A percentile compares a stretch with the other conserved stretches of the same genome.
Evolutionary conservation across 192 early-diverging fungal species (phyloP).

Genomic region (Podila verticillata): DNA sequence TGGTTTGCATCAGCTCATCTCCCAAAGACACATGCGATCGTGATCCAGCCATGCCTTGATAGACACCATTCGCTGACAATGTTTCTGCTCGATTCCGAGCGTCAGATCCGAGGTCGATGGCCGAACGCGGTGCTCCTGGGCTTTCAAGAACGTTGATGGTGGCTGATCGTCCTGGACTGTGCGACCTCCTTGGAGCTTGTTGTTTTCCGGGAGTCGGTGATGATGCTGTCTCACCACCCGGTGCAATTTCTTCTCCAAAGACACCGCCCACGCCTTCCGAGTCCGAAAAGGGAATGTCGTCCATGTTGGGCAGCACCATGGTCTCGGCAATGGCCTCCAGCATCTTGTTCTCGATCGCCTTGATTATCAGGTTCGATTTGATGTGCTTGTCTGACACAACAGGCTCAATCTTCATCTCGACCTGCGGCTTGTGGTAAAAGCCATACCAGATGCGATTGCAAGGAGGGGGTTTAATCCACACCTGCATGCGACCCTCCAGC

Average conservation of each 20-base stretch:
- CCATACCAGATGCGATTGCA: slow-evolving; percentile 90
- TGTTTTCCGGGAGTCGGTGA: not conserved
- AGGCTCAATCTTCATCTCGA: slow-evolving; percentile 79
- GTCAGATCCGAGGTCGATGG: slow-evolving; percentile 25
- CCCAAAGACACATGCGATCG: slow-evolving; percentile 24
- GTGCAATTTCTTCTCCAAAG: slow-evolving; percentile 57
- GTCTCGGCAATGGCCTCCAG: slow-evolving; percentile 81
- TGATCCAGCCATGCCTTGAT: slow-evolving; percentile 5
- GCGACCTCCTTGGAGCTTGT: not conserved
- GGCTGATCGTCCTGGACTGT: slow-evolving; percentile 23
- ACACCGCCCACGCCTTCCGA: slow-evolving; percentile 65
- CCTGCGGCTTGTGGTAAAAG: slow-evolving; percentile 79
- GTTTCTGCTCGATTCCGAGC: slow-evolving; percentile 18
- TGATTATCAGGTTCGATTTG: slow-evolving; percentile 78
- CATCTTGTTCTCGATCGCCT: slow-evolving; percentile 86
- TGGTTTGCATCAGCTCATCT: slow-evolving; percentile 34
- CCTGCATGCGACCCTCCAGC: slow-evolving; percentile 76
- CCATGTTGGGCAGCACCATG: slow-evolving; percentile 90
- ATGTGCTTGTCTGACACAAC: slow-evolving; percentile 88
- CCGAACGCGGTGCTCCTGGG: slow-evolving; percentile 12
- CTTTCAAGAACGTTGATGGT: slow-evolving; percentile 18
- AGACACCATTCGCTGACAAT: slow-evolving; percentile 6
- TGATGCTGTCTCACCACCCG: slow-evolving; percentile 9
- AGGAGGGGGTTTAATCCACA: slow-evolving; percentile 82
- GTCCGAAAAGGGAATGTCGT: slow-evolving; percentile 83